Percentiles rank a stretch among this genome's conserved stretches.
These are phyloP conservation scores for Spathaspora jeffriesii DNA, from an alignment of 1,139 yeast species.

Conservation along the genomic window DNA sequence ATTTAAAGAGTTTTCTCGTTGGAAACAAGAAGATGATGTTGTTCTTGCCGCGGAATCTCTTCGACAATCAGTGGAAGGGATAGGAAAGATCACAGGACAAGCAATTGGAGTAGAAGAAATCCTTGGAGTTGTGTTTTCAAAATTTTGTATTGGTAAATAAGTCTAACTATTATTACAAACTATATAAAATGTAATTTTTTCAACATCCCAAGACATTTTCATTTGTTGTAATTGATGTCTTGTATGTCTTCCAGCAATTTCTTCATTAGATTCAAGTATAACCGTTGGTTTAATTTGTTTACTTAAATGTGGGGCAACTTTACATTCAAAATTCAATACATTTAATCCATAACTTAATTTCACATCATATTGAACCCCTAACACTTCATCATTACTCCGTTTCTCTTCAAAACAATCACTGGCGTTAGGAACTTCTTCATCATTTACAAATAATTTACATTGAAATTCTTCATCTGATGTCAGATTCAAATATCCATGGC, in stretches of 20 bases:
- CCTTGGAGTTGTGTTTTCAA: slow-evolving; percentile 86
- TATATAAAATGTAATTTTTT: slow-evolving; percentile 37
- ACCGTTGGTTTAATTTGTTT: slow-evolving; percentile 30
- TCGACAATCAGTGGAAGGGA: slow-evolving; percentile 76
- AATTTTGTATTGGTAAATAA: slow-evolving; percentile 91
- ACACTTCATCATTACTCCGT: slow-evolving; percentile 12
- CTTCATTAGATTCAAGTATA: slow-evolving; percentile 23
- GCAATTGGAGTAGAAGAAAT: slow-evolving; percentile 90
- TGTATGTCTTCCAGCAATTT: slow-evolving; percentile 38
- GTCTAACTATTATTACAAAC: slow-evolving; percentile 20
- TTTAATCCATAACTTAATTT: slow-evolving; percentile 52
- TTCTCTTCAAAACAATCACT: slow-evolving; percentile 40
- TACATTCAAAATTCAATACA: slow-evolving; percentile 46
- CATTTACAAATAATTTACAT: slow-evolving; percentile 47
- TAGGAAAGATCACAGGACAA: slow-evolving; percentile 90
- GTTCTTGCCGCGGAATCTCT: slow-evolving; percentile 83
- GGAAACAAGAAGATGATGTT: slow-evolving; percentile 61
- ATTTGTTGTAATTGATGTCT: slow-evolving; percentile 49
- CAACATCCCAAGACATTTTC: slow-evolving; percentile 51
- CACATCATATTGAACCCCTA: slow-evolving; percentile 47
- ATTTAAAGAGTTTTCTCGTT: slow-evolving; percentile 56
- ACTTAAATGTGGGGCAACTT: slow-evolving; percentile 40
- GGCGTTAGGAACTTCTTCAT: slow-evolving; percentile 44
- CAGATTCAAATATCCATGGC: slow-evolving; percentile 27
- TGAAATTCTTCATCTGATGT: slow-evolving; percentile 42